These are phyloP conservation scores for Saturnispora ahearnii DNA, from an alignment of 805 yeast species.

Conservation along the genomic window DNA sequence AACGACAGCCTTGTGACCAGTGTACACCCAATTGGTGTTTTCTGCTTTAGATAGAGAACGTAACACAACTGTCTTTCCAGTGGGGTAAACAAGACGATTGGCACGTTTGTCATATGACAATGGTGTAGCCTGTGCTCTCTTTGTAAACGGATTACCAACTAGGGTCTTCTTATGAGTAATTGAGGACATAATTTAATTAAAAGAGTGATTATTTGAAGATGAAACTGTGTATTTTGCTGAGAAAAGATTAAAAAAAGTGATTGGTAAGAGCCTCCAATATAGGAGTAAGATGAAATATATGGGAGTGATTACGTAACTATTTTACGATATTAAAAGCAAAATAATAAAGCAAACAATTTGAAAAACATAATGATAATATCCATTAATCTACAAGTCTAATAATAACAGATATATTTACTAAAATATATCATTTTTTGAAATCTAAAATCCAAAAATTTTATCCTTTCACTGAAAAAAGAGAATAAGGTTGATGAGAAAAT, in stretches of 20 bases:
- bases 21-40: slow-evolving; percentile 34
- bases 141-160: slow-evolving; percentile 78
- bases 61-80: slow-evolving; percentile 71
- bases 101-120: slow-evolving; percentile 64
- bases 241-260: background rate
- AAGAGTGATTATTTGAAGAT: background rate
- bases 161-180: slow-evolving; percentile 26
- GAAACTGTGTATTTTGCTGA: background rate
- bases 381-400: no score
- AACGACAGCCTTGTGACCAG: slow-evolving; percentile 59
- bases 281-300: background rate
- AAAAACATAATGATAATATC: no score
- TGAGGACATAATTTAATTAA: slow-evolving; percentile 11
- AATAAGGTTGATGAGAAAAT: background rate
- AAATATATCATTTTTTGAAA: background rate
- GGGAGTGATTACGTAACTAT: no score
- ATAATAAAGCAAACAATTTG: no score
- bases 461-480: background rate
- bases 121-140: slow-evolving; percentile 60
- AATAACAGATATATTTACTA: no score
- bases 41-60: slow-evolving; percentile 49
- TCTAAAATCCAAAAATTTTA: background rate
- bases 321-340: no score
- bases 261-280: background rate
- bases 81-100: slow-evolving; percentile 69